Evolutionary conservation across 2,329 filamentous ascomycete genomes (phyloP), one percentile per base, ranked within the genome.

Genomic region (Fusarium sp.): DNA sequence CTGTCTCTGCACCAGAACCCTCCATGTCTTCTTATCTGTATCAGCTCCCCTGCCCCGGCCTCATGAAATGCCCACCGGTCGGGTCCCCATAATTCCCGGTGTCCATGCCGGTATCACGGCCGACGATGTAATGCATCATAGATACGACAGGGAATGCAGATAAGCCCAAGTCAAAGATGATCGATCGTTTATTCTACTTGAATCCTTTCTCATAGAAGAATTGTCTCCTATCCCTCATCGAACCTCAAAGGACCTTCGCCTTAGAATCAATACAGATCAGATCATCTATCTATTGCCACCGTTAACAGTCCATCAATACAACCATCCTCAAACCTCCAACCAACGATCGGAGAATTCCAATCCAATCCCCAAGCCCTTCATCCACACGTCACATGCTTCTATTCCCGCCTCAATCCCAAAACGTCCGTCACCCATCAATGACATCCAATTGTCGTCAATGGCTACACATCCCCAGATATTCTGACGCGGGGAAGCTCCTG

Each of bases 381-480:
- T 12, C 25, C 23, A 27, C 42, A 64, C 15, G 18, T 62, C 56
- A 69, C 55, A 55, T 49, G 44, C 35, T 49, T 42, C 38, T 44
- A n/a, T 25, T 33, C 45, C 27, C 38, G 41, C 38, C 37, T 31
- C 60, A 35, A 56, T 56, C 64, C 69, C 41, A 56, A 72, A 69
- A 54, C 54, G 25, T 35, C 38, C n/a, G 39, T 55, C 60, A 12
- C 19, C 33, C 21, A 65, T 27, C n/a, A 52, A 57, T 46, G 52
- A 29, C 18, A 37, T 63, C 70, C 70, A 73, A 70, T 73, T 31
- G 29, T 57, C 60, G 62, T 49, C 56, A 66, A 41, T 29, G 38
- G 60, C 52, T 46, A 46, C 14, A 51, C 49, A 41, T 60, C 48
- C 31, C 46, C 51, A 48, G 56, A 51, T 19, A 38, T 31, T 27